Evolutionary conservation across 2,329 filamentous ascomycete genomes (phyloP).

Genomic region (Fusarium camptoceras): DNA sequence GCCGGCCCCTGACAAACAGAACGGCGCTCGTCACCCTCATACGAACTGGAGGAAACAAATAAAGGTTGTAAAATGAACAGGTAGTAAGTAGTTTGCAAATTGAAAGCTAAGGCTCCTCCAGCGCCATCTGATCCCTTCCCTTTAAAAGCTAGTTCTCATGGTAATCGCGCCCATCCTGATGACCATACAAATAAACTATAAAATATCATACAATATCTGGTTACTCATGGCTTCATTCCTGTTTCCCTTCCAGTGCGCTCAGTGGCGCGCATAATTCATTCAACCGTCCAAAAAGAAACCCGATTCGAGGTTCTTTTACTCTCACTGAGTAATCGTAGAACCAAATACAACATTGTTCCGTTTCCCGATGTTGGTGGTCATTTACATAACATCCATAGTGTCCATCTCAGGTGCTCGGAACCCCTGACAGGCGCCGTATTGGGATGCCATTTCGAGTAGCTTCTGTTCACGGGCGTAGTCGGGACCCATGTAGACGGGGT

Average conservation of each 20-base stretch:
- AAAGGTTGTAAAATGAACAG: slow-evolving; percentile 14
- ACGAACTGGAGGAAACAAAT: slow-evolving; percentile 30
- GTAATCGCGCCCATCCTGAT: slow-evolving; percentile 29
- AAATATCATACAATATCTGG: slow-evolving; percentile 28
- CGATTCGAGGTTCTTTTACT: slow-evolving; percentile 1
- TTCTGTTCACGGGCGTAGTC: slow-evolving; percentile 62
- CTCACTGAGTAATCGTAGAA: slow-evolving; percentile 18
- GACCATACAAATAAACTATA: slow-evolving; percentile 25
- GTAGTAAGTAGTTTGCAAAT: slow-evolving; percentile 39
- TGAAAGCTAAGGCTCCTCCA: slow-evolving; percentile 30
- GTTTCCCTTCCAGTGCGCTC: slow-evolving; percentile 8
- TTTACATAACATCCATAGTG: slow-evolving; percentile 61
- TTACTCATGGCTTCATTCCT: slow-evolving; percentile 11
- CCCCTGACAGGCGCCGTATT: slow-evolving; percentile 73
- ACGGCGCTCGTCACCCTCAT: slow-evolving; percentile 37
- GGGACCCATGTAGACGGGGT: slow-evolving; percentile 73
- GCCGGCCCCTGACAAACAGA: slow-evolving; percentile 44
- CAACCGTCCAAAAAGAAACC: slow-evolving; percentile 6
- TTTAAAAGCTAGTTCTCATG: slow-evolving; percentile 24
- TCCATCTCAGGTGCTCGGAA: slow-evolving; percentile 59
- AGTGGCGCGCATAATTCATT: slow-evolving; percentile 1
- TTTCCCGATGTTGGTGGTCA: slow-evolving; percentile 17
- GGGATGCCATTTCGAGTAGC: slow-evolving; percentile 72
- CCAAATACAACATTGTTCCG: slow-evolving; percentile 29
- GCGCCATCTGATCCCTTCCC: slow-evolving; percentile 33